Conservation (phyloP, 163 green algal species). For the Coccomyxa subellipsoidea region DNA sequence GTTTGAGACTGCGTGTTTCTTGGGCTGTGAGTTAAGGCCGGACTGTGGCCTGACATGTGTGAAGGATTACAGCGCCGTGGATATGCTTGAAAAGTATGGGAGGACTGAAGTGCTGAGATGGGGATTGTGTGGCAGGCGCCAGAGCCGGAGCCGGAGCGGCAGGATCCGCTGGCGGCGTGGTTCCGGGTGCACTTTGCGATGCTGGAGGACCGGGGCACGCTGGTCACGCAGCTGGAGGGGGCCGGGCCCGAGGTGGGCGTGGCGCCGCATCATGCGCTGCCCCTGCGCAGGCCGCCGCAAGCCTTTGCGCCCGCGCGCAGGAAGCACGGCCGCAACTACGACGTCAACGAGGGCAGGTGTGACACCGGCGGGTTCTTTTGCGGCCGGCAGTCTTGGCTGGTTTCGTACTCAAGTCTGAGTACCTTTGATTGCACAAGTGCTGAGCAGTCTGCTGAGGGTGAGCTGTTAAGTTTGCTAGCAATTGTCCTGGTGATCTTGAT, state of each 20-base stretch:
- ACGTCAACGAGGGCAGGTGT: background rate
- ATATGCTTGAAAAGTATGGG: too few species aligned
- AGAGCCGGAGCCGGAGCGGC: background rate
- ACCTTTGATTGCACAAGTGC: too few species aligned
- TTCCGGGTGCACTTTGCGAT: slow-evolving; percentile 1
- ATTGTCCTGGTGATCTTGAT: too few species aligned
- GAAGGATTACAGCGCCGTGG: too few species aligned
- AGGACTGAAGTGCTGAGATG: too few species aligned
- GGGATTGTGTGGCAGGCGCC: background rate
- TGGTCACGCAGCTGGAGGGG: background rate
- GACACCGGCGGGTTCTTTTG: background rate
- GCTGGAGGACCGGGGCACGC: slow-evolving; percentile 5
- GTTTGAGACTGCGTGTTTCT: too few species aligned
- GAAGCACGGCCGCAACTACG: background rate
- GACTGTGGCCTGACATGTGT: too few species aligned
- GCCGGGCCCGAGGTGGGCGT: background rate
- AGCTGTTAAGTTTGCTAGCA: too few species aligned
- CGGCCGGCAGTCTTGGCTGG: background rate
- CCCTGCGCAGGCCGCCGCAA: background rate
- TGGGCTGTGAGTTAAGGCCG: too few species aligned
- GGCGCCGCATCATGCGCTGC: background rate
- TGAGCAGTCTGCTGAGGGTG: too few species aligned
- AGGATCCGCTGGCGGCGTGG: slow-evolving; percentile 3
- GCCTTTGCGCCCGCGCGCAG: background rate
- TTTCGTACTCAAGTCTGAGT: too few species aligned